These are phyloP conservation scores for Alternaria ethzedia DNA, from an alignment of 2,329 filamentous ascomycete species.

Conservation along the genomic window DNA sequence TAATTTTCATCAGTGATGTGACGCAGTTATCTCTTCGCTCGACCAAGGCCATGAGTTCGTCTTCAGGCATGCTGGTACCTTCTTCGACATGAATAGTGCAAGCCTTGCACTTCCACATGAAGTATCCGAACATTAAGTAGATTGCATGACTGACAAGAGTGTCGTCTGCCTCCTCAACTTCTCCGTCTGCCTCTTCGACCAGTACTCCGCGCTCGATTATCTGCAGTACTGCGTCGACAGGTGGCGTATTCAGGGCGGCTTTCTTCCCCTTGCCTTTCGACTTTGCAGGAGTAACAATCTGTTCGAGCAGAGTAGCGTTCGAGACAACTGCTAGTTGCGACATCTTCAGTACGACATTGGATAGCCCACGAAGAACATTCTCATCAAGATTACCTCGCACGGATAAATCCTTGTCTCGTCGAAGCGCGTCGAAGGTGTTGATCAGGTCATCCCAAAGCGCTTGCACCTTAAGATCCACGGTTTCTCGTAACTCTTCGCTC, in stretches of 20 bases:
- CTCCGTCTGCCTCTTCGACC: constrained; percentile 68
- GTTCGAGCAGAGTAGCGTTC: constrained; percentile 77
- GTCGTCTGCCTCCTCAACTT: constrained; percentile 78
- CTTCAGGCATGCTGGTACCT: constrained; percentile 58
- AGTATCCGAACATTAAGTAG: constrained; percentile 82
- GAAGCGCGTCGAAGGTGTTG: constrained; percentile 73
- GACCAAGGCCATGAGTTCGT: constrained; percentile 64
- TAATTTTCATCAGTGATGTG: constrained; percentile 56
- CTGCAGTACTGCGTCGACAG: constrained; percentile 73
- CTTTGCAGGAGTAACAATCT: constrained; percentile 53
- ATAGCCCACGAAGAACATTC: constrained; percentile 71
- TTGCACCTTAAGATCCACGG: constrained; percentile 79
- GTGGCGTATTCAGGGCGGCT: constrained; percentile 45
- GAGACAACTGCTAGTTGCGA: constrained; percentile 80
- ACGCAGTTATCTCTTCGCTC: constrained; percentile 60
- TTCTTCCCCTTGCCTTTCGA: constrained; percentile 34
- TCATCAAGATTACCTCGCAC: constrained; percentile 71
- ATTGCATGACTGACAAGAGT: constrained; percentile 78
- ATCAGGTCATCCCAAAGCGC: constrained; percentile 85
- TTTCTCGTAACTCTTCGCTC: constrained; percentile 87
- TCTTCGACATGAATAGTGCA: constrained; percentile 47
- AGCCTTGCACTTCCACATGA: constrained; percentile 86
- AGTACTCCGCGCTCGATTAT: constrained; percentile 77
- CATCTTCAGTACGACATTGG: constrained; percentile 77
- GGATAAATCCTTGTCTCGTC: constrained; percentile 72